Base-by-base conservation (phyloP, 1,284 basidiomycete species). In the Austroboletus rostrupii region DNA sequence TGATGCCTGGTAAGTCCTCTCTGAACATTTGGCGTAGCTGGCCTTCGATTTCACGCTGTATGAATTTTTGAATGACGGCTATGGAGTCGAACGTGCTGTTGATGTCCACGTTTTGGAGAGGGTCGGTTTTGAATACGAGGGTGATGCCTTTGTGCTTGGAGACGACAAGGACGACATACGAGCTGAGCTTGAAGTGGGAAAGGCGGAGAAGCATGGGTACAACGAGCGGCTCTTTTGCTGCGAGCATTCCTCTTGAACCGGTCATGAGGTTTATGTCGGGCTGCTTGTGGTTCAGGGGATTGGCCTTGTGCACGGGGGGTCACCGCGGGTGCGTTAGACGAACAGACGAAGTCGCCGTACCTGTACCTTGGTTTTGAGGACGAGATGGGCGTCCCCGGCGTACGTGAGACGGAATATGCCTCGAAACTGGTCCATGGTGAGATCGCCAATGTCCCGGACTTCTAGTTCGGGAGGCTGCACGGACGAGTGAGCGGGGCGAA, bases 41-140 rank as follows among this genome's bases (percentile, higher is more conserved):
- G 0, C 87, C 92, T 69, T 99, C 97, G 50, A 99, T 99, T 73
- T 99, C 96, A 53, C 85, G 82, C 67, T 97, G 95, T 48, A 97
- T 92, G 70, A 95, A 97, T 50, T 92, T 94, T 63, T 97, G 92
- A 49, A 99, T 97, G 55, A 97, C 94, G 45, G 92, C 93, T 55
- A 99, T 96, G 16, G 91, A 94, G 71, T 99, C 97, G 64, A 99
- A 99, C 0, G 96, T 98, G 64, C 89, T 92, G 67, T 89, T 92
- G 61, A 99, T 98, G 64, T 98, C 91, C 48, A 99, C 93, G 61
- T 94, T 93, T 70, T 99, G 95, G 19, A 99, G 80, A 0, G 97
- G 97, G 70, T 99, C 97, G 49, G 97, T 99, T 74, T 99, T 99
- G 85, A 99, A 99, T 21, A 99, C 97, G 42, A 99, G 83, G 0